Evolutionary conservation across 2,329 filamentous ascomycete genomes (phyloP).

Genomic region (Trichoderma polysporum): DNA sequence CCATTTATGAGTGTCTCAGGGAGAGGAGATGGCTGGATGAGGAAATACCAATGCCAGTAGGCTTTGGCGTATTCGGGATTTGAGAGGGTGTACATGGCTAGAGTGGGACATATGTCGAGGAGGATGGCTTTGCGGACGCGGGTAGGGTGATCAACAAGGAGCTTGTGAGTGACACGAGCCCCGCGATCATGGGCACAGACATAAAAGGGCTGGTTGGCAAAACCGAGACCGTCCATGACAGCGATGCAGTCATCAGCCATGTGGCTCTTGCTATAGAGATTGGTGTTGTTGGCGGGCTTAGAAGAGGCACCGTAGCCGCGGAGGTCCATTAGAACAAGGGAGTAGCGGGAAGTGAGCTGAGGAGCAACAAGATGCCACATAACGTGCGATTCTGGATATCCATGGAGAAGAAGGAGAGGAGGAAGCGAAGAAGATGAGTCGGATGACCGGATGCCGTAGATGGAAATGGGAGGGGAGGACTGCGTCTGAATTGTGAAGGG

Average conservation of each 20-base stretch:
- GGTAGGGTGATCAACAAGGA: slow-evolving; percentile 47
- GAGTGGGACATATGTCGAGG: slow-evolving; percentile 55
- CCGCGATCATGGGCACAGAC: slow-evolving; percentile 59
- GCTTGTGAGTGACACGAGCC: slow-evolving; percentile 54
- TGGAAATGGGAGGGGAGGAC: not conserved
- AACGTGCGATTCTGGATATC: slow-evolving; percentile 52
- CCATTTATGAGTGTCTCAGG: slow-evolving; percentile 48
- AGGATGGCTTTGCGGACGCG: slow-evolving; percentile 45
- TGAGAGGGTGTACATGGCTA: slow-evolving; percentile 51
- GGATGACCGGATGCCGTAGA: slow-evolving; percentile 5
- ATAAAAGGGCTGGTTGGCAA: slow-evolving; percentile 38
- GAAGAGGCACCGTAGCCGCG: slow-evolving; percentile 53
- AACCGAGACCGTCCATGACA: slow-evolving; percentile 46
- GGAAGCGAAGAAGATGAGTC: slow-evolving; percentile 31
- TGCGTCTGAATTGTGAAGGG: slow-evolving; percentile 11
- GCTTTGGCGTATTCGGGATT: slow-evolving; percentile 44
- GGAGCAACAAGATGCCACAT: slow-evolving; percentile 52
- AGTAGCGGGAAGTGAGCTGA: slow-evolving; percentile 40
- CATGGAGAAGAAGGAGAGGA: slow-evolving; percentile 50
- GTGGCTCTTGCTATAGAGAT: slow-evolving; percentile 46
- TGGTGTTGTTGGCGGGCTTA: slow-evolving; percentile 38
- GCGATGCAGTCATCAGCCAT: slow-evolving; percentile 49
- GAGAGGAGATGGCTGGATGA: slow-evolving; percentile 52
- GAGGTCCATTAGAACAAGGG: slow-evolving; percentile 47
- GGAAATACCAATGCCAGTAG: slow-evolving; percentile 61